Percentiles rank a stretch among this genome's conserved stretches.
These are phyloP conservation scores for Aegilops bicornis DNA, from an alignment of 176 grass and related monocot species.

Conservation along the genomic window DNA sequence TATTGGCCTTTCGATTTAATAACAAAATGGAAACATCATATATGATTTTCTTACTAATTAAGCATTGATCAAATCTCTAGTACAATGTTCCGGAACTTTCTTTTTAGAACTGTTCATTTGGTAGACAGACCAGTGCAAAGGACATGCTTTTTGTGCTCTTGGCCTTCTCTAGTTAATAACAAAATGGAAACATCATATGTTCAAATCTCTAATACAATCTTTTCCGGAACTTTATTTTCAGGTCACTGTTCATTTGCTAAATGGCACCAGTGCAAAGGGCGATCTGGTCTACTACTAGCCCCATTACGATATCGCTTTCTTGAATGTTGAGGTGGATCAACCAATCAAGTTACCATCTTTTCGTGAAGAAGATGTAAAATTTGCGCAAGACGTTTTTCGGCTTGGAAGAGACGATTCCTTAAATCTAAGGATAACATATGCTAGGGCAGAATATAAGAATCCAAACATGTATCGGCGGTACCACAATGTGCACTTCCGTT, in stretches of 20 bases:
- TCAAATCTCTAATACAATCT: neutral
- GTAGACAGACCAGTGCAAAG: neutral
- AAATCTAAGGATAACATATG: neutral
- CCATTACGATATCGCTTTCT: conserved; percentile 17
- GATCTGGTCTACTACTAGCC: neutral
- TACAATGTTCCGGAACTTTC: too few species aligned
- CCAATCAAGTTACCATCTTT: neutral
- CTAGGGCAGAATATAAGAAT: neutral
- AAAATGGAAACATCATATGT: neutral
- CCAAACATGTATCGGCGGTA: neutral
- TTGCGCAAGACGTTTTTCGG: neutral
- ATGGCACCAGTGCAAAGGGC: too few species aligned
- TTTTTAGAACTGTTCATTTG: too few species aligned
- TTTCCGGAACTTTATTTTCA: neutral
- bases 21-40: too few species aligned
- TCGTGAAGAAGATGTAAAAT: neutral
- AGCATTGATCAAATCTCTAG: too few species aligned
- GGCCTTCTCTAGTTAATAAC: neutral
- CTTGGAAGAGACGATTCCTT: neutral
- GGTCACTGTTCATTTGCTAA: too few species aligned
- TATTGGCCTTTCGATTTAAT: too few species aligned
- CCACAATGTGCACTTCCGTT: neutral
- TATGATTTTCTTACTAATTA: too few species aligned
- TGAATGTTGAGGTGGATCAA: neutral
- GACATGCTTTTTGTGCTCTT: neutral